phyloP scores from a whole-genome alignment of 2,329 filamentous ascomycete species.

The Fusarium sulawesiense region DNA sequence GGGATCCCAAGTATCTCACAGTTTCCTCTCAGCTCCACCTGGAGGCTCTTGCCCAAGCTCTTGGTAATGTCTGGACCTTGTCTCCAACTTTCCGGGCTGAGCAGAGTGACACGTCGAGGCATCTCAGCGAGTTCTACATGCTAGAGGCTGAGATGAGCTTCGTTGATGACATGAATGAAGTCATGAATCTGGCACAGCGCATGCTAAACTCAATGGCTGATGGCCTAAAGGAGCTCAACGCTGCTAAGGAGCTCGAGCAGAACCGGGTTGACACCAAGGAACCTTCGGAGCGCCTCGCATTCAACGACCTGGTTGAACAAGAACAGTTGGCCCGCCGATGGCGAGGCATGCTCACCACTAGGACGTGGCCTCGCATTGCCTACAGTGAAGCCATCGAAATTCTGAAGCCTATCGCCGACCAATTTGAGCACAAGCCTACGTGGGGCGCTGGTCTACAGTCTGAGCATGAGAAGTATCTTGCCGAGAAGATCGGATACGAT shows the following conservation, averaged over 20 bases:
- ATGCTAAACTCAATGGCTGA: slow-evolving; percentile 71
- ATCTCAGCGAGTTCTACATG: slow-evolving; percentile 99
- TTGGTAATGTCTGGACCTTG: slow-evolving; percentile 92
- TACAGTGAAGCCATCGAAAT: slow-evolving; percentile 81
- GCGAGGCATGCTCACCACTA: slow-evolving; percentile 68
- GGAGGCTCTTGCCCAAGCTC: slow-evolving; percentile 87
- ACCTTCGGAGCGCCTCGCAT: slow-evolving; percentile 56
- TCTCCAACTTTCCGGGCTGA: slow-evolving; percentile 96
- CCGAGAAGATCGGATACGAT: slow-evolving; percentile 69
- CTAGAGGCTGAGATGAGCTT: slow-evolving; percentile 92
- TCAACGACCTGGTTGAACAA: slow-evolving; percentile 57
- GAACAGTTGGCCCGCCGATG: slow-evolving; percentile 74
- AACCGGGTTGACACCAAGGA: slow-evolving; percentile 52
- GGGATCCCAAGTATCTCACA: slow-evolving; percentile 89
- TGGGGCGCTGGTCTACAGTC: slow-evolving; percentile 84
- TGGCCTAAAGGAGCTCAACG: slow-evolving; percentile 55
- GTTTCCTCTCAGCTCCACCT: slow-evolving; percentile 96
- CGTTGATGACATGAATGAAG: slow-evolving; percentile 71
- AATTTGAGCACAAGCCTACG: slow-evolving; percentile 75
- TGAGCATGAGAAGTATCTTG: slow-evolving; percentile 92
- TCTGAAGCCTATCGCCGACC: slow-evolving; percentile 68
- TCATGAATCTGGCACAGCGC: slow-evolving; percentile 85
- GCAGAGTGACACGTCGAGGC: slow-evolving; percentile 89
- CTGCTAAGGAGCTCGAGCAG: slow-evolving; percentile 58
- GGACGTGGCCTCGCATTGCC: slow-evolving; percentile 81